Percentiles rank a stretch among this genome's conserved stretches.
Evolutionary conservation across 768 basidiomycete genomes (phyloP).

Genomic region (Roridomyces roridus): DNA sequence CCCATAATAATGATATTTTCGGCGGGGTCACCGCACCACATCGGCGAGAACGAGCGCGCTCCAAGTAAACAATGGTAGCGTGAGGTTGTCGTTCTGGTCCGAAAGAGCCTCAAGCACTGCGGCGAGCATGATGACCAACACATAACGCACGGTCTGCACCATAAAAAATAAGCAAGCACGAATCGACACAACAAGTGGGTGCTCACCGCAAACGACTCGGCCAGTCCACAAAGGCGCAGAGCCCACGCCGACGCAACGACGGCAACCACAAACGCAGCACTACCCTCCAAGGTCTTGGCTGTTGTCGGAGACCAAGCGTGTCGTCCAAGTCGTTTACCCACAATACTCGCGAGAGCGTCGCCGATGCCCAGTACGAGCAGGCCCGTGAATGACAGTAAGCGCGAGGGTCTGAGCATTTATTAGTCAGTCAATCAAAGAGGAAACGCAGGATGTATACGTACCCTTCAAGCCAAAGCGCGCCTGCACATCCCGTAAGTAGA

Average conservation of each 20-base stretch:
- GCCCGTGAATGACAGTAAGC: constrained; percentile 74
- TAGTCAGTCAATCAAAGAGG: background rate
- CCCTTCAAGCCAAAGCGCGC: constrained; percentile 95
- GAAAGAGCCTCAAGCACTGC: constrained; percentile 89
- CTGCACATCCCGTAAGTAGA: constrained; percentile 92
- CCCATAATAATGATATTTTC: background rate
- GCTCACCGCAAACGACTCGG: constrained; percentile 76
- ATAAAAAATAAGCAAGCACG: constrained; percentile 1
- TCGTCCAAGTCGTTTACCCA: constrained; percentile 84
- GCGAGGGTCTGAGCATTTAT: constrained; percentile 43
- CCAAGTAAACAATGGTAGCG: constrained; percentile 96
- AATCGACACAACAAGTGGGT: too few species aligned
- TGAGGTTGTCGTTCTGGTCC: constrained; percentile 97
- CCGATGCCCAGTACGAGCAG: constrained; percentile 90
- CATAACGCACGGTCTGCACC: constrained; percentile 69
- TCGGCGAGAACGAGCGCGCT: constrained; percentile 73
- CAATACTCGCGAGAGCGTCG: constrained; percentile 88
- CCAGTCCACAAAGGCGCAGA: constrained; percentile 72
- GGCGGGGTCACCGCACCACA: constrained; percentile 24
- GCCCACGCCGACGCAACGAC: constrained; percentile 73
- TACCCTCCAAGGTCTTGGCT: constrained; percentile 92
- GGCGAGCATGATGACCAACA: constrained; percentile 63
- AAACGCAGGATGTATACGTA: constrained; percentile 32
- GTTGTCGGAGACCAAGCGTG: constrained; percentile 86
- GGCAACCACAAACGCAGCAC: constrained; percentile 77